Evolutionary conservation across 225 moss, liverwort and hornwort genomes (phyloP).

Genomic region (Polytrichum formosum): DNA sequence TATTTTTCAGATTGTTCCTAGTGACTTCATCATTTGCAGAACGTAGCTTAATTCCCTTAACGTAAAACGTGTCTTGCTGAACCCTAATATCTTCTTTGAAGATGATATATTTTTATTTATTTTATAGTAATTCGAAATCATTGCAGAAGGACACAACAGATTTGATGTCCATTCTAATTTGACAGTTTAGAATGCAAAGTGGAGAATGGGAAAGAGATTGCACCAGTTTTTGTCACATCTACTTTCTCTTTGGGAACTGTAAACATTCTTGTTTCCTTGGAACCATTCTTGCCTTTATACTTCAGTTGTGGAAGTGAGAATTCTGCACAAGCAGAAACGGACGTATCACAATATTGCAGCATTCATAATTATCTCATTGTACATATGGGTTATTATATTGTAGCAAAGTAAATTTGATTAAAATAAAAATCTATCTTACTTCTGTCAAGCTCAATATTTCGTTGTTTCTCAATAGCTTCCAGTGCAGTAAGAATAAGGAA

Average conservation of each 20-base stretch:
- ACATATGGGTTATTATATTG: no score
- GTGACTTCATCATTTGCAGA: no score
- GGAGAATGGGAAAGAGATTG: neutral
- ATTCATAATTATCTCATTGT: no score
- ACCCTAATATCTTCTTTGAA: no score
- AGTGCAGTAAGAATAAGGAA: slow-evolving; percentile 69
- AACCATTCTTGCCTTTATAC: slow-evolving; percentile 55
- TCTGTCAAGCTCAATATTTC: slow-evolving; percentile 36
- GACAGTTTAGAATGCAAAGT: neutral
- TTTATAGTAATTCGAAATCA: no score
- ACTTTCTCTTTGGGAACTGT: slow-evolving; percentile 38
- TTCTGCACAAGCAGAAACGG: slow-evolving; percentile 18
- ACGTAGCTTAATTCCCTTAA: no score
- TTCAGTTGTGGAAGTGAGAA: slow-evolving; percentile 51
- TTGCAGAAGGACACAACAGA: no score
- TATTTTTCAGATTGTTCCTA: no score
- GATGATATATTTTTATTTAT: no score
- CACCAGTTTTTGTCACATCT: neutral
- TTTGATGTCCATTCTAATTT: neutral
- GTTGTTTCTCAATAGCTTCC: slow-evolving; percentile 62
- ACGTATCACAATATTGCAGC: no score
- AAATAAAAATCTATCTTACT: slow-evolving; percentile 15
- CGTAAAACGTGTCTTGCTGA: no score
- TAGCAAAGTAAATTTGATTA: no score
- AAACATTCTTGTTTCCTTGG: slow-evolving; percentile 53